Percentiles rank a stretch among this genome's conserved stretches.
These are phyloP conservation scores for Insectozyma bohioensis DNA, from an alignment of 1,139 yeast species.

Conservation along the genomic window DNA sequence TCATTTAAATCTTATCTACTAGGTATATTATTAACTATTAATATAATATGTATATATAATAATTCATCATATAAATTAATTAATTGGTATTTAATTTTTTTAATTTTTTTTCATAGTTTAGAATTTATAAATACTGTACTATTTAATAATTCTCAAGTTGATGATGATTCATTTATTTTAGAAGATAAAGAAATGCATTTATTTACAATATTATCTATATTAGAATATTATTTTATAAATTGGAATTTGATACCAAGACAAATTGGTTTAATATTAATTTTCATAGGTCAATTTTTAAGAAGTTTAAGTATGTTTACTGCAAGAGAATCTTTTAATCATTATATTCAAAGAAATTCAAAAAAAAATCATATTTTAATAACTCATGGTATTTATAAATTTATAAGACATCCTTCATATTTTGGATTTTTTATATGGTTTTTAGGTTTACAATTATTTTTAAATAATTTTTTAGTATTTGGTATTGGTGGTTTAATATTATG, in stretches of 20 bases:
- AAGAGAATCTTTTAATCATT: slow-evolving; percentile 82
- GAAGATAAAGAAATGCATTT: slow-evolving; percentile 67
- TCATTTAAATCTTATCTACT: slow-evolving; percentile 32
- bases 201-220: slow-evolving; percentile 50
- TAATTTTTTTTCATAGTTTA: slow-evolving; percentile 70
- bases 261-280: slow-evolving; percentile 48
- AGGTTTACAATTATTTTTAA: slow-evolving; percentile 72
- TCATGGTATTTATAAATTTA: slow-evolving; percentile 61
- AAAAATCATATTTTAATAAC: slow-evolving; percentile 67
- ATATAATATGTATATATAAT: slow-evolving; percentile 8
- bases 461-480: slow-evolving; percentile 42
- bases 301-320: slow-evolving; percentile 87
- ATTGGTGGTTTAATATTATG: slow-evolving; percentile 45
- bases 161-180: slow-evolving; percentile 73
- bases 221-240: slow-evolving; percentile 21
- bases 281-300: slow-evolving; percentile 66
- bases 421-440: slow-evolving; percentile 95
- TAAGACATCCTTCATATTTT: slow-evolving; percentile 87
- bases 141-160: slow-evolving; percentile 65
- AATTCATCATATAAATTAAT: slow-evolving; percentile 8
- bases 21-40: slow-evolving; percentile 26
- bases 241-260: slow-evolving; percentile 1
- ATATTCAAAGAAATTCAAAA: slow-evolving; percentile 55
- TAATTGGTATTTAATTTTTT: slow-evolving; percentile 47
- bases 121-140: slow-evolving; percentile 80